Percentiles rank a stretch among this genome's conserved stretches.
These are phyloP conservation scores for Beauveria caledonica DNA, from an alignment of 2,329 filamentous ascomycete species.

Conservation along the genomic window DNA sequence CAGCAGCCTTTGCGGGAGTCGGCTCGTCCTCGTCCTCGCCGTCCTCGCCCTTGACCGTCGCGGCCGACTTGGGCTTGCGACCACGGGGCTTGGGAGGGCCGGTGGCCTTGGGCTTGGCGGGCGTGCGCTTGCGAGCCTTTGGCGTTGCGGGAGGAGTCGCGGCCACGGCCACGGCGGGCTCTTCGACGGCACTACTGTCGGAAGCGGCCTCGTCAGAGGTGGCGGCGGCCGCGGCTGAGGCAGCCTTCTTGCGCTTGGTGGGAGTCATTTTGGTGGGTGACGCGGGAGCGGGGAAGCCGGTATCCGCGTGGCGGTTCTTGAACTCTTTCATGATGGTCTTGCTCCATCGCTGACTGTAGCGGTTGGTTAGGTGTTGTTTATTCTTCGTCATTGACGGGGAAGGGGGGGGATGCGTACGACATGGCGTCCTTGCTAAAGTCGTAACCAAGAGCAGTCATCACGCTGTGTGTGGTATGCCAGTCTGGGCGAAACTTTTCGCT, in stretches of 20 bases:
- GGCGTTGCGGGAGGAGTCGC: neutral
- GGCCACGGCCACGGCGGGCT: neutral
- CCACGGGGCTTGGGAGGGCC: slow-evolving; percentile 9
- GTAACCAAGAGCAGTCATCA: slow-evolving; percentile 27
- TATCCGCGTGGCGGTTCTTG: slow-evolving; percentile 17
- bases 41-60: slow-evolving; percentile 15
- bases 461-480: slow-evolving; percentile 24
- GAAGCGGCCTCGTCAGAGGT: neutral
- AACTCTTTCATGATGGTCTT: slow-evolving; percentile 30
- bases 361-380: neutral
- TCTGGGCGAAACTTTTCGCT: slow-evolving; percentile 22
- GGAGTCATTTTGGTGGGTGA: slow-evolving; percentile 4
- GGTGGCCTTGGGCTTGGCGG: slow-evolving; percentile 11
- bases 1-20: neutral
- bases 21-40: slow-evolving; percentile 13
- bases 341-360: slow-evolving; percentile 30
- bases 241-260: slow-evolving; percentile 8
- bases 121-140: slow-evolving; percentile 4
- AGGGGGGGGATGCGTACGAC: slow-evolving; percentile 21
- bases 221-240: neutral
- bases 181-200: neutral
- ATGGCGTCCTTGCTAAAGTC: slow-evolving; percentile 31
- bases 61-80: slow-evolving; percentile 3
- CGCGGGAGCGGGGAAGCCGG: slow-evolving; percentile 11
- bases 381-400: neutral